Conservation (phyloP, 306 rosid species). For the Cyclanthera cordifolia region DNA sequence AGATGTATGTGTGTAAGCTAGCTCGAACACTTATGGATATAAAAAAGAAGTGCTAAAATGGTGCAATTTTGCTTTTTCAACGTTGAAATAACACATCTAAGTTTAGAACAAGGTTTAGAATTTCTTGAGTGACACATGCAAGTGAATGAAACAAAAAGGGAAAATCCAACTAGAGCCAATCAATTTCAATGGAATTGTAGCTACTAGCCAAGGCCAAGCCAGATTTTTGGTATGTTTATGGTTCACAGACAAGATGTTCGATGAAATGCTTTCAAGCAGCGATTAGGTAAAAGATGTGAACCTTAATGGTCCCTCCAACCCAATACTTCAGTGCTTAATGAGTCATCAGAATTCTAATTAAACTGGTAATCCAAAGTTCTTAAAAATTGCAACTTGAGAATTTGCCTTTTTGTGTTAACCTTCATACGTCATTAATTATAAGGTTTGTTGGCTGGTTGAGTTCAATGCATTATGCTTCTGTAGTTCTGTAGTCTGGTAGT, state of each 20-base stretch:
- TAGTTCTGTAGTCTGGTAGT: conserved; percentile 8
- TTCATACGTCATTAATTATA: conserved; percentile 7
- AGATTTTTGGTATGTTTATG: conserved; percentile 7
- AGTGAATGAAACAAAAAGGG: conserved; percentile 8
- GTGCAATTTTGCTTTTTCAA: not conserved
- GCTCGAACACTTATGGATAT: too few relatives aligned
- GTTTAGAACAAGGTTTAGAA: not conserved
- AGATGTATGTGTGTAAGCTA: too few relatives aligned
- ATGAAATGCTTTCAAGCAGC: conserved; percentile 5
- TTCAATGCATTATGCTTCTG: conserved; percentile 9
- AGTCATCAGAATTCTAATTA: conserved; percentile 14
- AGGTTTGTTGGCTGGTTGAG: conserved; percentile 4
- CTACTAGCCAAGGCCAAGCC: not conserved
- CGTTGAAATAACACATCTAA: not conserved
- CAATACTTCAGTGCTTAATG: conserved; percentile 13
- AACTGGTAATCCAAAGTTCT: conserved; percentile 9
- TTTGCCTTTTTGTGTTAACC: conserved; percentile 5
- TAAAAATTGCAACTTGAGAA: conserved; percentile 3
- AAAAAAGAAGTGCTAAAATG: too few relatives aligned
- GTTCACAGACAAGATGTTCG: not conserved
- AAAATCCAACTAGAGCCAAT: not conserved
- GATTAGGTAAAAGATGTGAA: conserved; percentile 13
- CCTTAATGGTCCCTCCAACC: conserved; percentile 14
- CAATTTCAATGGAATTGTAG: conserved; percentile 5
- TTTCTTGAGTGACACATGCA: conserved; percentile 9